A percentile compares a stretch with the other conserved stretches of the same genome.
Evolutionary conservation across 1,284 basidiomycete species (phyloP).

Genomic region (Moesziomyces aphidis): DNA sequence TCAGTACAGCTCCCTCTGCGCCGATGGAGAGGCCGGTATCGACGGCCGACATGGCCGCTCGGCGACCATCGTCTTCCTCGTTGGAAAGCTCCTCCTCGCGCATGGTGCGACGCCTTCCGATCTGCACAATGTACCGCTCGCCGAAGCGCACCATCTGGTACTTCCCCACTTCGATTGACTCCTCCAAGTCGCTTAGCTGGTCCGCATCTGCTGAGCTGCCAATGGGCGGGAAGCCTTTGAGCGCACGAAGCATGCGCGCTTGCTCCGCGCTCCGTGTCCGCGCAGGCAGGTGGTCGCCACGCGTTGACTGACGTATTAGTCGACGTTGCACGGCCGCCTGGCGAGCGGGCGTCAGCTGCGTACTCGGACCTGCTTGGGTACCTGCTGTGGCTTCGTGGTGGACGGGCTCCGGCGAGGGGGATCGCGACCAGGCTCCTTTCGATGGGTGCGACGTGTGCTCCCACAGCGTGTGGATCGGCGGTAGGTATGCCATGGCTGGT

Average conservation of each 20-base stretch:
- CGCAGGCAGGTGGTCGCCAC: constrained; percentile 51
- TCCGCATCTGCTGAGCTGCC: constrained; percentile 56
- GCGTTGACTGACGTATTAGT: constrained; percentile 45
- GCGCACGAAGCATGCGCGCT: constrained; percentile 49
- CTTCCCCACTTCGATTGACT: constrained; percentile 54
- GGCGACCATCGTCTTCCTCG: constrained; percentile 50
- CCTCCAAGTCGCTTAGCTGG: constrained; percentile 62
- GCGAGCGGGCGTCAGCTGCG: constrained; percentile 26
- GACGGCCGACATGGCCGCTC: constrained; percentile 25
- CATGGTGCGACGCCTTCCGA: constrained; percentile 55
- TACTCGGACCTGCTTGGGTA: constrained; percentile 22
- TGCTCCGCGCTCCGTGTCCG: constrained; percentile 45
- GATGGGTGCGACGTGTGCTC: constrained; percentile 44
- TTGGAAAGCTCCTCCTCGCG: constrained; percentile 57
- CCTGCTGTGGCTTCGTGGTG: constrained; percentile 9
- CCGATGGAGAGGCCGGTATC: constrained; percentile 25
- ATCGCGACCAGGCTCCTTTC: constrained; percentile 41
- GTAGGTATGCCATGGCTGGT: constrained; percentile 31
- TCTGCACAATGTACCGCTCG: constrained; percentile 61
- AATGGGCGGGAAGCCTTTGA: constrained; percentile 59
- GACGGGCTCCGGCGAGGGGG: constrained; percentile 36
- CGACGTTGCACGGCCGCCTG: constrained; percentile 33
- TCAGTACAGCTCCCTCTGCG: constrained; percentile 7
- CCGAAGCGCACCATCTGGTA: constrained; percentile 56
- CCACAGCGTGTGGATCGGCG: constrained; percentile 42